A percentile compares a stretch with the other conserved stretches of the same genome.
Conservation (phyloP, 2,329 filamentous ascomycete species). For the Phyllosticta paracitricarpa region DNA sequence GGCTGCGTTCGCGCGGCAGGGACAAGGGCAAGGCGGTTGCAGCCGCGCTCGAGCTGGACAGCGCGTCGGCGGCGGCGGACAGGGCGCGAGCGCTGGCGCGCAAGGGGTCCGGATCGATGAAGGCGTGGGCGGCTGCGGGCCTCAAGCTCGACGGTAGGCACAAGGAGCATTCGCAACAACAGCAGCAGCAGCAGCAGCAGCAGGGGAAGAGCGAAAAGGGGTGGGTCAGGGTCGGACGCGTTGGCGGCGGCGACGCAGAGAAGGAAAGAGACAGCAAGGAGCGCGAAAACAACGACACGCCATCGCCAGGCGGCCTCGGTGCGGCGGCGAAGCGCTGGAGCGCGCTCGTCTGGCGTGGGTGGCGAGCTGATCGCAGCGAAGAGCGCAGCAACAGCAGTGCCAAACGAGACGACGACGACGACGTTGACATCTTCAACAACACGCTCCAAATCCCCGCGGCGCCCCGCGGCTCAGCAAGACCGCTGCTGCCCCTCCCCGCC, state of each 20-base stretch:
- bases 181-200: neutral
- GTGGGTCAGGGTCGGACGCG: neutral
- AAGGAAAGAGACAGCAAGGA: neutral
- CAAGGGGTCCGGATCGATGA: neutral
- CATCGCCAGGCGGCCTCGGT: neutral
- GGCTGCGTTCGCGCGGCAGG: neutral
- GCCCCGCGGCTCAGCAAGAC: neutral
- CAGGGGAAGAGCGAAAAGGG: neutral
- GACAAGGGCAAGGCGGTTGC: neutral
- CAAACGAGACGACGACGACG: neutral
- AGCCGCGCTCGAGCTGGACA: neutral
- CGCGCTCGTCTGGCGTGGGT: neutral
- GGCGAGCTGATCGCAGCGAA: neutral
- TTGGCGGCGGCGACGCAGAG: neutral
- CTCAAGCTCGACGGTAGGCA: neutral
- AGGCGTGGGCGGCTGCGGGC: neutral
- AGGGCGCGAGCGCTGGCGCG: neutral
- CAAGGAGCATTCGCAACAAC: too few species aligned
- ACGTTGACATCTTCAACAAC: neutral
- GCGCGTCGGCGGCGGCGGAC: neutral
- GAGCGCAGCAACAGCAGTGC: neutral
- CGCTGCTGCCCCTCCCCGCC: neutral
- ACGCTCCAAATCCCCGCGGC: neutral
- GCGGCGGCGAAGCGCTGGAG: neutral
- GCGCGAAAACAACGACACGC: neutral